Conservation (phyloP, 1,284 basidiomycete genomes). For the Chalciporus piperatoides region DNA sequence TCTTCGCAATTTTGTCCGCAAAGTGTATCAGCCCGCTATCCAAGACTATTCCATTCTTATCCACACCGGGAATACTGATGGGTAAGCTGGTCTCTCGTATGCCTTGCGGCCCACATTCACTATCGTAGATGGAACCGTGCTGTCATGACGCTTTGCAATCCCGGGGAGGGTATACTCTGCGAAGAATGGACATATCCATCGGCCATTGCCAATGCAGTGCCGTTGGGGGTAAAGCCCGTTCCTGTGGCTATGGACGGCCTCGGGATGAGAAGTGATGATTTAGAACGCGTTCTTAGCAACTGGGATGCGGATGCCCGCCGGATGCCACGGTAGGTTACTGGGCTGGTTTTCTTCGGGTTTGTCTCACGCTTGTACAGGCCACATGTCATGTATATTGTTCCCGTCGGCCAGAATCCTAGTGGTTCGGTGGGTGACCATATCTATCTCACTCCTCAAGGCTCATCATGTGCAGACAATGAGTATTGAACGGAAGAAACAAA, state of each 20-base stretch:
- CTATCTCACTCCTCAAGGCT: neutral
- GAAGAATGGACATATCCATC: slow-evolving; percentile 74
- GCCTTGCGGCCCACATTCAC: neutral
- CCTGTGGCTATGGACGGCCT: slow-evolving; percentile 69
- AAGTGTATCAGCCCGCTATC: slow-evolving; percentile 69
- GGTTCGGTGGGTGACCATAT: slow-evolving; percentile 51
- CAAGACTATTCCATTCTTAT: slow-evolving; percentile 61
- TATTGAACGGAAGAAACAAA: slow-evolving; percentile 65
- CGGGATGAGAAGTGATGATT: slow-evolving; percentile 61
- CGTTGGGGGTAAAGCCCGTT: slow-evolving; percentile 50
- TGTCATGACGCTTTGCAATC: slow-evolving; percentile 59
- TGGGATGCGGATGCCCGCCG: slow-evolving; percentile 65
- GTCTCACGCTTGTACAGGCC: slow-evolving; percentile 39
- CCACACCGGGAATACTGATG: slow-evolving; percentile 78
- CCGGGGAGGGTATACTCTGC: slow-evolving; percentile 68
- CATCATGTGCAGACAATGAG: slow-evolving; percentile 51
- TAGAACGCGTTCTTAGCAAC: slow-evolving; percentile 56
- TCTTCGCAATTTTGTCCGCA: slow-evolving; percentile 55
- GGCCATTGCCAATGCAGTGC: slow-evolving; percentile 40
- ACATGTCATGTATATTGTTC: slow-evolving; percentile 72
- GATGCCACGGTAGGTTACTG: slow-evolving; percentile 42
- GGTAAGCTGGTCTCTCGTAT: slow-evolving; percentile 30
- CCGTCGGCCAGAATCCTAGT: slow-evolving; percentile 78
- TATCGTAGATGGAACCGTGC: slow-evolving; percentile 48
- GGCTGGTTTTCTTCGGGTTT: slow-evolving; percentile 15